These are phyloP conservation scores for Ligustrum vulgare DNA, from an alignment of 257 asterid species.

Conservation along the genomic window DNA sequence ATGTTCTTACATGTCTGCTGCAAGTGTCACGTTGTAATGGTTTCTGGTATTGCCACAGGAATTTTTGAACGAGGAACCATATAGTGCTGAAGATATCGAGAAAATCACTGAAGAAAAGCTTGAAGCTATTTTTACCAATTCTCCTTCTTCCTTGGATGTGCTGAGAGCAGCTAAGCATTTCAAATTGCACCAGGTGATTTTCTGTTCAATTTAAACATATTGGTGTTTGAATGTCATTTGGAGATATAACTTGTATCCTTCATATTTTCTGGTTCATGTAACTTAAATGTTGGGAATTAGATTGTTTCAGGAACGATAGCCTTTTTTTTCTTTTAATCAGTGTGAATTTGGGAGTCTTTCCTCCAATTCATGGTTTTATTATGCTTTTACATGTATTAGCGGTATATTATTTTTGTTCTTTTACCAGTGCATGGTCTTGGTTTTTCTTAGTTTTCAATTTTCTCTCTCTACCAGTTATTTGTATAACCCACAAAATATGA, in stretches of 20 bases:
- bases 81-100: constrained; percentile 71
- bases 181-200: constrained; percentile 80
- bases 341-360: neutral
- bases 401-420: neutral
- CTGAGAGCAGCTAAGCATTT: constrained; percentile 71
- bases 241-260: neutral
- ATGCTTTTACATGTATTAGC: neutral
- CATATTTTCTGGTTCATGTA: neutral
- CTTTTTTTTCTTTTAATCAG: neutral
- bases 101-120: constrained; percentile 56
- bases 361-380: neutral
- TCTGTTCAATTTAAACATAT: neutral
- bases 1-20: neutral
- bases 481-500: neutral
- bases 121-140: constrained; percentile 56
- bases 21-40: neutral
- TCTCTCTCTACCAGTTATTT: neutral
- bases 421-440: neutral
- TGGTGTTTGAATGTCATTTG: neutral
- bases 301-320: neutral
- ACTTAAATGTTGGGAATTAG: neutral
- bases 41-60: constrained; percentile 45
- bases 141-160: constrained; percentile 88
- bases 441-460: neutral
- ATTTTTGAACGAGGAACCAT: constrained; percentile 72